phyloP scores from a whole-genome alignment of 2,329 filamentous ascomycete genomes.

The Colletotrichum acutatum region DNA sequence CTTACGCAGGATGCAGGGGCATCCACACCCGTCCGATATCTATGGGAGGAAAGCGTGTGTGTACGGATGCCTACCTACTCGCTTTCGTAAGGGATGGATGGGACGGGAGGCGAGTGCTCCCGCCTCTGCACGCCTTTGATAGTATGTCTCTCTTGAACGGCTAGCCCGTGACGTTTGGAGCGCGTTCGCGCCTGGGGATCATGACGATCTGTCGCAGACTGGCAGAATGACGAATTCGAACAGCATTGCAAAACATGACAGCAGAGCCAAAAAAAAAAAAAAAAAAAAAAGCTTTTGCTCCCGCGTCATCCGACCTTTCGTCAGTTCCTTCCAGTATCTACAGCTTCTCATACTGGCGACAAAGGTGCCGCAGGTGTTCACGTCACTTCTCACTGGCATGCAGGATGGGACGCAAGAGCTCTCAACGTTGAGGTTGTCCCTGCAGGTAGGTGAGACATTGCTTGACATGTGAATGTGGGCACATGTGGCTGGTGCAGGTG shows the following conservation, averaged over 20 bases:
- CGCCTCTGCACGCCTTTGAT: background rate
- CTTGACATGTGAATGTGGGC: slow-evolving; percentile 34
- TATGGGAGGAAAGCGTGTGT: background rate
- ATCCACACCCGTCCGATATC: background rate
- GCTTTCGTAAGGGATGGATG: slow-evolving; percentile 3
- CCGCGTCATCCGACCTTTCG: background rate
- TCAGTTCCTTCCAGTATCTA: background rate
- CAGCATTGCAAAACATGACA: background rate
- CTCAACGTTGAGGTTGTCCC: slow-evolving; percentile 26
- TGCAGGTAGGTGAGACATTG: slow-evolving; percentile 18
- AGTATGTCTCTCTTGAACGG: background rate
- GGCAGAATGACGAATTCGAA: background rate
- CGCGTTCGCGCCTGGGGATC: background rate
- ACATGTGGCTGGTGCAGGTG: slow-evolving; percentile 19
- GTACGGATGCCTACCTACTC: background rate
- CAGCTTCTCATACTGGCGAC: background rate
- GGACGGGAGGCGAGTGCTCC: background rate
- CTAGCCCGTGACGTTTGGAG: background rate
- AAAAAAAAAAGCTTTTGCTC: background rate
- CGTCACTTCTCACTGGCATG: slow-evolving; percentile 2
- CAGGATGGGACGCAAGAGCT: background rate
- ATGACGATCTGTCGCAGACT: background rate
- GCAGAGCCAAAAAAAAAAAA: too few species aligned
- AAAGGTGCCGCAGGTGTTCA: background rate
- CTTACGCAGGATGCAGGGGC: slow-evolving; percentile 19